Evolutionary conservation across 176 grass and related monocot genomes (phyloP).

Genomic region (Thinopyrum elongatum): DNA sequence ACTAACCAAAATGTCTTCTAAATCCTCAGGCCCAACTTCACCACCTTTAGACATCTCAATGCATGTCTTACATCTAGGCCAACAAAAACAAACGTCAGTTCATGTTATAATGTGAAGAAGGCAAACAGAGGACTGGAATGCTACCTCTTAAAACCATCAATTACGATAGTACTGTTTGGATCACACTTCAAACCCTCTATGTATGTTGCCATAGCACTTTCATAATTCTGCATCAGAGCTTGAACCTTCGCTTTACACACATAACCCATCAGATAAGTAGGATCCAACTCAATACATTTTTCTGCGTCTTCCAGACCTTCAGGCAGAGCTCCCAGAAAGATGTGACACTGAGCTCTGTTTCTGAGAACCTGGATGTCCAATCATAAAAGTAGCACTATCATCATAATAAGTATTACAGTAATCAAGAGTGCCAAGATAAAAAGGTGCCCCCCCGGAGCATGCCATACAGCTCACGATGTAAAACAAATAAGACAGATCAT

Average conservation of each 20-base stretch:
- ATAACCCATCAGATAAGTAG: slow-evolving; percentile 50
- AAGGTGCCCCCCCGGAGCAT: not conserved
- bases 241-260: slow-evolving; percentile 42
- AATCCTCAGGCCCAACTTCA: not conserved
- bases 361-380: slow-evolving; percentile 30
- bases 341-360: slow-evolving; percentile 54
- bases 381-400: not conserved
- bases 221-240: slow-evolving; percentile 35
- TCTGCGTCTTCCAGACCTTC: slow-evolving; percentile 49
- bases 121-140: not conserved
- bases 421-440: too few species aligned
- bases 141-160: slow-evolving; percentile 47
- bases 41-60: not conserved
- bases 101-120: slow-evolving; percentile 2
- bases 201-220: slow-evolving; percentile 39
- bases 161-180: slow-evolving; percentile 39
- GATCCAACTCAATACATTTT: slow-evolving; percentile 58
- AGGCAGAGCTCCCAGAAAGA: slow-evolving; percentile 37
- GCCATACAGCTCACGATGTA: not conserved
- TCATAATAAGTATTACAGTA: too few species aligned
- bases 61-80: slow-evolving; percentile 30
- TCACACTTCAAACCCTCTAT: slow-evolving; percentile 58
- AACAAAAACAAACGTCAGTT: not conserved
- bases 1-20: slow-evolving; percentile 31
- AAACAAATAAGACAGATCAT: not conserved